These are phyloP conservation scores for Petasospora rhodanensis DNA, from an alignment of 1,139 yeast species.

Conservation along the genomic window DNA sequence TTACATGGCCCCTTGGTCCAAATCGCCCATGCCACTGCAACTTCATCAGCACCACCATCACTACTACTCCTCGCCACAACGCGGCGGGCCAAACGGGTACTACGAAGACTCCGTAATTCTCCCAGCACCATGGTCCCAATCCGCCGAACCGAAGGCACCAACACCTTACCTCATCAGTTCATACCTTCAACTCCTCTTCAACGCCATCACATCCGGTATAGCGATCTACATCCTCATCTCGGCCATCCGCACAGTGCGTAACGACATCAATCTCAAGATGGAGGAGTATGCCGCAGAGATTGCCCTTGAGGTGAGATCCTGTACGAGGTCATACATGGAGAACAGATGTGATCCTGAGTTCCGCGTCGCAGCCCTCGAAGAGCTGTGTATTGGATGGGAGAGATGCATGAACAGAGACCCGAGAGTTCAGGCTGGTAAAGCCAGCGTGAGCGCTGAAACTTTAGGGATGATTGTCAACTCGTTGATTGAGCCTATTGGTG, in stretches of 20 bases:
- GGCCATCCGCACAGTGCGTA: slow-evolving; percentile 42
- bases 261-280: slow-evolving; percentile 49
- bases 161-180: slow-evolving; percentile 53
- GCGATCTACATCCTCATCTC: slow-evolving; percentile 39
- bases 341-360: slow-evolving; percentile 55
- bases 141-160: slow-evolving; percentile 25
- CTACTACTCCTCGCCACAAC: slow-evolving; percentile 33
- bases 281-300: slow-evolving; percentile 28
- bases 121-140: slow-evolving; percentile 45
- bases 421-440: slow-evolving; percentile 34
- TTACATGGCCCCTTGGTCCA: slow-evolving; percentile 13
- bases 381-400: slow-evolving; percentile 55
- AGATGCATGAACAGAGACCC: slow-evolving; percentile 60
- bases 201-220: slow-evolving; percentile 40
- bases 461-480: slow-evolving; percentile 60
- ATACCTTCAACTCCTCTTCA: slow-evolving; percentile 50
- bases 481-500: slow-evolving; percentile 59
- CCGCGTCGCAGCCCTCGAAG: slow-evolving; percentile 56
- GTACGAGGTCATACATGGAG: slow-evolving; percentile 45
- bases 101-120: slow-evolving; percentile 8
- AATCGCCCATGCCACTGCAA: slow-evolving; percentile 29
- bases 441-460: slow-evolving; percentile 58
- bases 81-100: slow-evolving; percentile 5
- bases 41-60: slow-evolving; percentile 49
- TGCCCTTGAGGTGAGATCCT: slow-evolving; percentile 27